These are phyloP conservation scores for Somion occarium DNA, from an alignment of 1,284 basidiomycete species.

Conservation along the genomic window DNA sequence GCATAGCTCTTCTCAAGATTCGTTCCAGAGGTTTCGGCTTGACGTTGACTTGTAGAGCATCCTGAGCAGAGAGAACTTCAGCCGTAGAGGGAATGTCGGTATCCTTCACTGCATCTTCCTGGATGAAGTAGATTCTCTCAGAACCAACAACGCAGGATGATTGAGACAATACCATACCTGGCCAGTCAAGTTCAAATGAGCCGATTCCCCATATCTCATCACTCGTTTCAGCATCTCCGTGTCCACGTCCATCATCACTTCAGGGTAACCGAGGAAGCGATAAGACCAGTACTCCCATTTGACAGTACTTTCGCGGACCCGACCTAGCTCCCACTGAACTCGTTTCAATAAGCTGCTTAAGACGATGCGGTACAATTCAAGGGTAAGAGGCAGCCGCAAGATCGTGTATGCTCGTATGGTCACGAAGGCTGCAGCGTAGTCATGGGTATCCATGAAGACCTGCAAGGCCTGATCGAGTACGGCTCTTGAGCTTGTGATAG, in stretches of 20 bases:
- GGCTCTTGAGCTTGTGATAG: constrained; percentile 31
- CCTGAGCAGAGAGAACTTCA: not conserved
- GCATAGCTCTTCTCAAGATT: constrained; percentile 22
- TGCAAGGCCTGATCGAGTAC: constrained; percentile 38
- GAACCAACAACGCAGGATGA: no score
- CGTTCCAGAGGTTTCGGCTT: constrained; percentile 22
- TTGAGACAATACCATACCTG: no score
- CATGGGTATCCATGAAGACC: constrained; percentile 36
- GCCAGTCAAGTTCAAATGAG: no score
- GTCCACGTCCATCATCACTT: not conserved
- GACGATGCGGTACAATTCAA: constrained; percentile 38
- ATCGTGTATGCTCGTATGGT: constrained; percentile 29
- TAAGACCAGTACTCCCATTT: constrained; percentile 20
- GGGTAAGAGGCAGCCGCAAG: constrained; percentile 28
- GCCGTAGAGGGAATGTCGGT: not conserved
- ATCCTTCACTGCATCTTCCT: not conserved
- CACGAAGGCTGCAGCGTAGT: constrained; percentile 44
- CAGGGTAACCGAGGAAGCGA: constrained; percentile 25
- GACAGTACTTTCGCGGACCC: not conserved
- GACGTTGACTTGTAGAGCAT: not conserved
- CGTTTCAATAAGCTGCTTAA: constrained; percentile 20
- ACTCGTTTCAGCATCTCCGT: not conserved
- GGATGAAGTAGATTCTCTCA: not conserved
- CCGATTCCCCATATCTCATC: not conserved
- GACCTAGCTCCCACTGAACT: constrained; percentile 15